Base-by-base conservation (phyloP, 1,284 basidiomycete genomes). In the Cronartium quercuum region DNA sequence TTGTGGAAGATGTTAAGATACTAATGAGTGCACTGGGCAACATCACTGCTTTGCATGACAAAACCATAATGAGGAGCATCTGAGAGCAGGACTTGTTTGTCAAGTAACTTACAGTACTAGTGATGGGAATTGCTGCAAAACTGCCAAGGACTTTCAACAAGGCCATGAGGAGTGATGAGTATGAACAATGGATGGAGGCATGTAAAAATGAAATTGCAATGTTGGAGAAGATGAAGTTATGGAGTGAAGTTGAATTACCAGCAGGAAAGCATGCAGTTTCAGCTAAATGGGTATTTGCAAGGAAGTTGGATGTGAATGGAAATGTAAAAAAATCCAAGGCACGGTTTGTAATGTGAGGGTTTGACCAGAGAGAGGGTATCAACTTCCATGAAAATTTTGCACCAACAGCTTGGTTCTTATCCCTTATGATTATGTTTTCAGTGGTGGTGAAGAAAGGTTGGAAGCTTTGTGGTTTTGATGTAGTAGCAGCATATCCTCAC, bases 331-430 rank as follows among this genome's bases (percentile, higher is more conserved):
- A 62, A 60, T 51, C 29, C 21, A 70, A 70, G 34, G 68, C 60
- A 4, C 12, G 68, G 35, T 34, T 62, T 12, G 37, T 61, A 29
- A 41, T 63, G n/a, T 9, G 60, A 21, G 68, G 68, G 35, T 70
- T 70, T 37, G 35, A 41, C 6, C 68, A 71, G 40, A 63, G 44
- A 64, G 68, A 71, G 57, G 68, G 68, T 5, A 55, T 70, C 2
- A 41, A 70, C 29, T 70, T 60, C 29, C 35, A 35, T 2, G 60
- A 44, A 3, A 42, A 37, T 3, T 61, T 70, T 51, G 41, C 68
- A 34, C 68, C 58, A 1, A 68, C 67, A 13, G 55, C 42, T 34
- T 35, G 35, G 6, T 55, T 68, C 2, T 24, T 37, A n/a, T 62
- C 68, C 13, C 21, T 70, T 2, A 37, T 15, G 13, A 15, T 58